Conservation (phyloP, 495 filamentous ascomycete species). For the Elasticomyces elasticus region DNA sequence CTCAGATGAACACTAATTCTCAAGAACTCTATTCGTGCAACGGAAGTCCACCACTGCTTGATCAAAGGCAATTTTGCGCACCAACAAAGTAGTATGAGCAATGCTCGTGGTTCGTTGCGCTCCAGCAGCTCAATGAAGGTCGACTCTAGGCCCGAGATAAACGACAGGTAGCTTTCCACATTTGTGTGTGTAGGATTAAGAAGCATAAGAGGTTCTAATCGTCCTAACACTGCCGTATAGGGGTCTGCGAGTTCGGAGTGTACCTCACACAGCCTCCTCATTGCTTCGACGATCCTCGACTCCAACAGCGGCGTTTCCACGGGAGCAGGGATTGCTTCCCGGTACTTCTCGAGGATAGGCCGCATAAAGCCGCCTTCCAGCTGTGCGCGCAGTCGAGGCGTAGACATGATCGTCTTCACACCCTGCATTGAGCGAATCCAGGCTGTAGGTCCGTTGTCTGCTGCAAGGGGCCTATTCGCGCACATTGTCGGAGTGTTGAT, state of each 20-base stretch:
- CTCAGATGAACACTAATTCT: background rate
- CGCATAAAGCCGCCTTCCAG: background rate
- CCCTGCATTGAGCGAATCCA: constrained; percentile 13
- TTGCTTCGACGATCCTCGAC: background rate
- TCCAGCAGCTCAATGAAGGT: background rate
- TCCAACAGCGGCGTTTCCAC: background rate
- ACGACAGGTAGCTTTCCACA: background rate
- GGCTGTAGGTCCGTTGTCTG: background rate
- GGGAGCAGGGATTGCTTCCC: background rate
- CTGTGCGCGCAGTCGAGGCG: background rate
- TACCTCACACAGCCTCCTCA: background rate
- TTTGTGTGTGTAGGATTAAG: background rate
- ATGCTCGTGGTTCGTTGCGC: background rate
- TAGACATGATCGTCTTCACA: background rate
- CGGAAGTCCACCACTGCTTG: background rate
- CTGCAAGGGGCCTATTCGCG: background rate
- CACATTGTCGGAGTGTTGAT: constrained; percentile 4
- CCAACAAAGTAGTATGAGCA: background rate
- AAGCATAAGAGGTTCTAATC: background rate
- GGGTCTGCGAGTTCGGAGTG: background rate
- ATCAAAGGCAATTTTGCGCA: background rate
- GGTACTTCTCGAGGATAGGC: background rate
- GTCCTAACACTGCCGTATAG: background rate
- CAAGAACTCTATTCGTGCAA: background rate
- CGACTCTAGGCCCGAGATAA: background rate